Conservation (phyloP, 2,329 filamentous ascomycete species). For the Colletotrichum orchidophilum region DNA sequence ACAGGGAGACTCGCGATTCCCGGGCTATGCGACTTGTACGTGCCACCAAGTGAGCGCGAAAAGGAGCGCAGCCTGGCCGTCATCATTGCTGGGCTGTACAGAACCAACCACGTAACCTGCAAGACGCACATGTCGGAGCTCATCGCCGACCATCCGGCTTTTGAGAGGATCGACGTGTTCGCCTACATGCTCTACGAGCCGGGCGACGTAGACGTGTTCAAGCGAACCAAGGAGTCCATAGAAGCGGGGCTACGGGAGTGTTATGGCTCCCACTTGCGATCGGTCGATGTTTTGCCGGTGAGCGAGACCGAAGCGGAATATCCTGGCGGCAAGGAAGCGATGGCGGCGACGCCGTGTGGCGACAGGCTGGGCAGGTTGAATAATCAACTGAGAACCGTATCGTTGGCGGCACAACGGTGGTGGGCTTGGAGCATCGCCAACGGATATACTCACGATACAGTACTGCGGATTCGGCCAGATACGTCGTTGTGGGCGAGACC, state of each 20-base stretch:
- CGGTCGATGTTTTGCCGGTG: constrained; percentile 8
- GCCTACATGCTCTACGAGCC: constrained; percentile 28
- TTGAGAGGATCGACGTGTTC: constrained; percentile 31
- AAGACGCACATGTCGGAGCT: constrained; percentile 25
- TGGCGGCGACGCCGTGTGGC: constrained; percentile 20
- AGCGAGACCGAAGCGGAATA: constrained; percentile 15
- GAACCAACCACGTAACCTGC: constrained; percentile 19
- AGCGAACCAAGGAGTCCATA: constrained; percentile 6
- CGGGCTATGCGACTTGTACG: constrained; percentile 30
- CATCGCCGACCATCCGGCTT: constrained; percentile 9
- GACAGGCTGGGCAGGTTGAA: constrained; percentile 18
- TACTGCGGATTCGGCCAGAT: constrained; percentile 31
- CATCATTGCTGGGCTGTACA: constrained; percentile 32
- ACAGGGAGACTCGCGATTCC: constrained; percentile 23
- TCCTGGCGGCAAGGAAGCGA: constrained; percentile 20
- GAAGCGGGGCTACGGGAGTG: constrained; percentile 26
- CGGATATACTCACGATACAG: constrained; percentile 26
- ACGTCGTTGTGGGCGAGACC: constrained; percentile 22
- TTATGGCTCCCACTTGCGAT: constrained; percentile 25
- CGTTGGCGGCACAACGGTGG: constrained; percentile 21
- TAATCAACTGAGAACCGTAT: constrained; percentile 27
- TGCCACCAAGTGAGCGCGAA: constrained; percentile 19
- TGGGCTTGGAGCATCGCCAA: constrained; percentile 30
- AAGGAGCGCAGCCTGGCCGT: constrained; percentile 30
- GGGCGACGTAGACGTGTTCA: constrained; percentile 6